Percentiles rank a stretch among this genome's conserved stretches.
These are phyloP conservation scores for Incumbomyces lentus DNA, from an alignment of 2,329 filamentous ascomycete genomes.

Conservation along the genomic window DNA sequence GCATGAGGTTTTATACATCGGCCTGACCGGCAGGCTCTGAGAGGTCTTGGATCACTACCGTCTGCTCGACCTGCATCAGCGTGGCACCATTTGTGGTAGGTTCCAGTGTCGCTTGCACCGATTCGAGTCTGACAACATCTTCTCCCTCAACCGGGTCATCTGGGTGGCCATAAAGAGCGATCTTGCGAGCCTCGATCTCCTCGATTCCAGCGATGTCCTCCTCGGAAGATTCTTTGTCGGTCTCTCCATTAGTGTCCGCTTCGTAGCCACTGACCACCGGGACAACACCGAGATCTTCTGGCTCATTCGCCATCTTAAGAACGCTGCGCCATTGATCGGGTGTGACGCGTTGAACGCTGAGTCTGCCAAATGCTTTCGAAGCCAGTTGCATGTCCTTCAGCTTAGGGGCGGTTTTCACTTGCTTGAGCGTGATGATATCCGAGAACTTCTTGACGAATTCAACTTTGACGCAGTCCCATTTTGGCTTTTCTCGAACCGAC, in stretches of 20 bases:
- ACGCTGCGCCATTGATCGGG: constrained; percentile 40
- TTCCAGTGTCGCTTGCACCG: background rate
- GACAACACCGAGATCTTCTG: constrained; percentile 15
- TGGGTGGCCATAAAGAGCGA: background rate
- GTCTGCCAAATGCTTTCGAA: constrained; percentile 53
- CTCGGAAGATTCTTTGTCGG: background rate
- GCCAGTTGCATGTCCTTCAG: constrained; percentile 73
- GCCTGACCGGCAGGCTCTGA: too few relatives aligned
- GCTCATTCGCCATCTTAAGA: constrained; percentile 30
- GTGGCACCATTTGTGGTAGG: too few relatives aligned
- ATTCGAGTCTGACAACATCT: background rate
- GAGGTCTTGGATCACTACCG: too few relatives aligned
- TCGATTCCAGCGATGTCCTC: background rate
- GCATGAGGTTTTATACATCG: too few relatives aligned
- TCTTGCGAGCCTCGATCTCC: constrained; percentile 1
- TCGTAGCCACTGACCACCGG: constrained; percentile 14
- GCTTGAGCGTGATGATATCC: constrained; percentile 58
- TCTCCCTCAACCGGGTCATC: background rate
- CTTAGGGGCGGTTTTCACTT: constrained; percentile 45
- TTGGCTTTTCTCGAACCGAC: constrained; percentile 57
- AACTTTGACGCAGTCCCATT: constrained; percentile 86
- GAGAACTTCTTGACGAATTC: constrained; percentile 75
- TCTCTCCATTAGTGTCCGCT: constrained; percentile 15
- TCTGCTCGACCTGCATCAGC: too few relatives aligned
- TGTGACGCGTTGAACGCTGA: constrained; percentile 59